These are phyloP conservation scores for Vicia faba DNA, from an alignment of 306 rosid genomes.

Conservation along the genomic window DNA sequence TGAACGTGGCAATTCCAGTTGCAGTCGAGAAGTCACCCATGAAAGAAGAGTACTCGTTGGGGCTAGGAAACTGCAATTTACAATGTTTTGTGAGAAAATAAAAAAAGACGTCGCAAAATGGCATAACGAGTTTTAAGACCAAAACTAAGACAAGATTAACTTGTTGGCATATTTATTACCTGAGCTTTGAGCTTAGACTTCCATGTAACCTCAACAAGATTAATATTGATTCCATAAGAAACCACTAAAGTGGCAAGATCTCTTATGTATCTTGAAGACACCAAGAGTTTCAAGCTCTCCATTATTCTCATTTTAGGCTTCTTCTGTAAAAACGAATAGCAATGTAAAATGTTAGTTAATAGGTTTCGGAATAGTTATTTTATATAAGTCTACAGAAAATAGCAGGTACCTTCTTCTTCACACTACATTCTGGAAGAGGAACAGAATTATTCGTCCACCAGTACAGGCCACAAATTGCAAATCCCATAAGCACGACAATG, in stretches of 20 bases:
- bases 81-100: not conserved
- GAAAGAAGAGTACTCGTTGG: slow-evolving; percentile 90
- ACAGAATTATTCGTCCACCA: slow-evolving; percentile 87
- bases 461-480: slow-evolving; percentile 71
- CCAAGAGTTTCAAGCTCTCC: slow-evolving; percentile 98
- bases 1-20: slow-evolving; percentile 90
- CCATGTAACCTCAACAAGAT: slow-evolving; percentile 97
- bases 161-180: slow-evolving; percentile 45
- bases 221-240: slow-evolving; percentile 91
- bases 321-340: slow-evolving; percentile 54
- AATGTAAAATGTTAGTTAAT: slow-evolving; percentile 26
- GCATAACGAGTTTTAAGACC: slow-evolving; percentile 7
- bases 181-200: slow-evolving; percentile 98
- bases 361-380: not conserved
- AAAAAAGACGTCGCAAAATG: not conserved
- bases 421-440: slow-evolving; percentile 89
- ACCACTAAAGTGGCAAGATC: slow-evolving; percentile 97
- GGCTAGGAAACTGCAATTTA: slow-evolving; percentile 82
- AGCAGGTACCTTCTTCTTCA: slow-evolving; percentile 74
- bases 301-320: slow-evolving; percentile 92
- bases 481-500: slow-evolving; percentile 80
- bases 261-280: slow-evolving; percentile 86
- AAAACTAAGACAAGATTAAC: slow-evolving; percentile 23
- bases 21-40: slow-evolving; percentile 99
- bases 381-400: not conserved